Evolutionary conservation across 2,329 filamentous ascomycete species (phyloP), one percentile per base, ranked within the genome.

Genomic region (Trichoderma polysporum): DNA sequence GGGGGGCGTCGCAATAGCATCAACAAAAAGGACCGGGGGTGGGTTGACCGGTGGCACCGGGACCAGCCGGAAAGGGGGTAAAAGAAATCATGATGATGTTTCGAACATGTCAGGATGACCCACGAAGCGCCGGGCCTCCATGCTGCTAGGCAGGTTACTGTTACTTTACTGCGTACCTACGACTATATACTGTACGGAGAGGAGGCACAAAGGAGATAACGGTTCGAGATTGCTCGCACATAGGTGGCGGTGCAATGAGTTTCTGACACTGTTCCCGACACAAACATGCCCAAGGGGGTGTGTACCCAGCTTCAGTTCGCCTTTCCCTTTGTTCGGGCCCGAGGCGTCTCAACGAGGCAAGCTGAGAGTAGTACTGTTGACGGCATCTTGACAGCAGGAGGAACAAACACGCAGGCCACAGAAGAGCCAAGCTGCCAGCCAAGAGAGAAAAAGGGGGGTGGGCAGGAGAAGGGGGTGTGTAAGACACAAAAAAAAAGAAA

Each of bases 11-110:
- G n/a, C 17, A 39, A 61, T 50, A 54, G 50, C 12, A 29, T 15
- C 15, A 27, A 29, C 5, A 31, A 31, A 41, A 15, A 27, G 37
- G 41, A 57, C 49, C n/a, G 59, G 60, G 60, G 37, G 60, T 54
- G 49, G 19, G n/a, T 33, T 39, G 57, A 53, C 65, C 60, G 47
- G 47, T 66, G 62, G 62, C 60, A 63, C 62, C 66, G 66, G 66
- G 66, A 65, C 66, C 60, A 68, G 41, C 66, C 66, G 66, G 66
- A 68, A 59, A 65, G 53, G 66, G 66, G 61, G 50, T 17, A 54
- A 54, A 64, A 41, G n/a, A 45, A 45, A 22, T 39, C 35, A 25
- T n/a, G 29, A 68, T 65, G 61, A 65, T 68, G 66, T 57, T 35
- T 64, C 59, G 53, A 50, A 47, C 50, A 59, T 52, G 66, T 68